Percentiles rank a stretch among this genome's conserved stretches.
Conservation (phyloP, 23 red algal species). For the Chondrus crispus region DNA sequence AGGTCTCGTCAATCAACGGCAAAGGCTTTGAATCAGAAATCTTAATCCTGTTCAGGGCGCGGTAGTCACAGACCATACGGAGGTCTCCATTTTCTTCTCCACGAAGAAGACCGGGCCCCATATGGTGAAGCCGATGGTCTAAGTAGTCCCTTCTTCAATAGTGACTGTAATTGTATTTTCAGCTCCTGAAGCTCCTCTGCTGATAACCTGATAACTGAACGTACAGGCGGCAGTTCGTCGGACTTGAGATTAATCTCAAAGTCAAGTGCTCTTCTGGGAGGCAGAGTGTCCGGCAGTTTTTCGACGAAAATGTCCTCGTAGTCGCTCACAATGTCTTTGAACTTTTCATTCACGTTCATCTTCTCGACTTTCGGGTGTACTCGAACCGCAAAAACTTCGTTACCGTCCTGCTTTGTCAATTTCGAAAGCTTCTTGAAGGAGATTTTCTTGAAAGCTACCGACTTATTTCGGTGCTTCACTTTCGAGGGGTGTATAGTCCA, state of each 20-base stretch:
- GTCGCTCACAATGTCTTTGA: neutral
- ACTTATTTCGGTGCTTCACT: too few relatives aligned
- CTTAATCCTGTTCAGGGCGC: neutral
- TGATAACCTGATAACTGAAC: slow-evolving; percentile 19
- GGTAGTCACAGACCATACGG: neutral
- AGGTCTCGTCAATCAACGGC: neutral
- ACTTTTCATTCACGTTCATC: too few relatives aligned
- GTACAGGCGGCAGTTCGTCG: neutral
- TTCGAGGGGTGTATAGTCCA: too few relatives aligned
- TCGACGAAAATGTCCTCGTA: slow-evolving; percentile 8
- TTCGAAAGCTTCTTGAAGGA: too few relatives aligned
- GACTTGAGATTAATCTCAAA: slow-evolving; percentile 15
- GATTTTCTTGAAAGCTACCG: too few relatives aligned
- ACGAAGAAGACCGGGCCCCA: neutral
- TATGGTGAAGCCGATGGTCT: neutral
- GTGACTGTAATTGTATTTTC: neutral
- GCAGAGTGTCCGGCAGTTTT: neutral
- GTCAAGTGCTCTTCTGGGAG: neutral
- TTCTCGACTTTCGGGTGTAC: too few relatives aligned
- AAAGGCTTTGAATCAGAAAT: neutral
- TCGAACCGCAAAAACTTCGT: neutral
- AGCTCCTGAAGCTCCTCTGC: neutral
- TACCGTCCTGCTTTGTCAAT: neutral
- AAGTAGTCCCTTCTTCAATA: neutral
- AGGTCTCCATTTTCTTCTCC: neutral